Percentiles rank a stretch among this genome's conserved stretches.
Evolutionary conservation across 345 rosid genomes (phyloP).

Genomic region (Lenwebbia sp.): DNA sequence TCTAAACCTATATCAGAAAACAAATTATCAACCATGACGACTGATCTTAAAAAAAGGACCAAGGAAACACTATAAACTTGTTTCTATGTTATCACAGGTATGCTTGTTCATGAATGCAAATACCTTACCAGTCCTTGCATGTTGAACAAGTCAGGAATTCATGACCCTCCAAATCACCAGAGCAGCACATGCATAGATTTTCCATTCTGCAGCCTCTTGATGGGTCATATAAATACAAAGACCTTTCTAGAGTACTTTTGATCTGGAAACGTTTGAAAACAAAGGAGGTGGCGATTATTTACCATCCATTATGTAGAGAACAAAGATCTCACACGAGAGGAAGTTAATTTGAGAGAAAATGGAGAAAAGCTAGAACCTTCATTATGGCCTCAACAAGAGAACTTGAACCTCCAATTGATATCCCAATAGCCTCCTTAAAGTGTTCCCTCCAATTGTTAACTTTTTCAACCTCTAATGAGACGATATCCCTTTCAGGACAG

Average conservation of each 20-base stretch:
- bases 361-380: constrained; percentile 25
- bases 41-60: not conserved
- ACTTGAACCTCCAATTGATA: constrained; percentile 15
- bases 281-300: not conserved
- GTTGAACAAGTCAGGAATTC: constrained; percentile 24
- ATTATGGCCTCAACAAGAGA: constrained; percentile 22
- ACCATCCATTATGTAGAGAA: not conserved
- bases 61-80: not conserved
- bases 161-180: constrained; percentile 17
- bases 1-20: not conserved
- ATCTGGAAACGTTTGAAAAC: constrained; percentile 25
- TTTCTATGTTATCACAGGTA: not conserved
- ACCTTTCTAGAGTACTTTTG: constrained; percentile 30
- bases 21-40: not conserved
- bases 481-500: constrained; percentile 39
- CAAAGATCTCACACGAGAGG: not conserved
- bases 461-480: constrained; percentile 39
- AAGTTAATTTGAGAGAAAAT: not conserved
- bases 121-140: constrained; percentile 55
- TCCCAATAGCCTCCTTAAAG: constrained; percentile 20
- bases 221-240: constrained; percentile 32
- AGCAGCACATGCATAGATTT: constrained; percentile 26
- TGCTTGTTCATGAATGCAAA: not conserved
- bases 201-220: constrained; percentile 14
- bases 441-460: constrained; percentile 49